Evolutionary conservation across 139 green algal species (phyloP).

Genomic region (Chlorella sp.): DNA sequence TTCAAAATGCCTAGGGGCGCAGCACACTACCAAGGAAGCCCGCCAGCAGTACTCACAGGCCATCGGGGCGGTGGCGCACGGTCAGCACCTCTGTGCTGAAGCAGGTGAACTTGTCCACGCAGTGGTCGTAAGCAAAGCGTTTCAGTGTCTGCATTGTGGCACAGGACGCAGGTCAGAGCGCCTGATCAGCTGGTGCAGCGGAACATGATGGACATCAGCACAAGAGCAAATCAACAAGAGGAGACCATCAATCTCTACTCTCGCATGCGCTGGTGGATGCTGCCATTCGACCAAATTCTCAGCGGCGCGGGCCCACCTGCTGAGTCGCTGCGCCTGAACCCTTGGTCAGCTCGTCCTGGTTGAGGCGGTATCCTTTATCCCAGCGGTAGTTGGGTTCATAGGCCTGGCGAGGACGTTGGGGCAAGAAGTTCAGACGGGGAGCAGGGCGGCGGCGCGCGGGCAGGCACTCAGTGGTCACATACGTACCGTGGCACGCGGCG

Average conservation of each 20-base stretch:
- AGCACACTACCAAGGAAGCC: too few relatives aligned
- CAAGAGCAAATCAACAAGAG: too few relatives aligned
- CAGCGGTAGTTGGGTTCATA: conserved; percentile 42
- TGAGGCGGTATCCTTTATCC: conserved; percentile 21
- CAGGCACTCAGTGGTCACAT: background rate
- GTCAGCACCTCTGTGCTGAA: background rate
- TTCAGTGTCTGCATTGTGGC: background rate
- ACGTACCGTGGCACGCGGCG: background rate
- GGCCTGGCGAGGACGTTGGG: conserved; percentile 6
- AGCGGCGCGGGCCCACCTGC: too few relatives aligned
- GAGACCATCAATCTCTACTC: too few relatives aligned
- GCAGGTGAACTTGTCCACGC: background rate
- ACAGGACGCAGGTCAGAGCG: background rate
- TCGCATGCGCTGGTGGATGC: too few relatives aligned
- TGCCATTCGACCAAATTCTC: too few relatives aligned
- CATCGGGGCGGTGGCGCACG: background rate
- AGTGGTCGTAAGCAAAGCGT: background rate
- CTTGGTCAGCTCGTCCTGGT: background rate
- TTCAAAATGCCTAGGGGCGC: too few relatives aligned
- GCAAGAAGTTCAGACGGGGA: too few relatives aligned
- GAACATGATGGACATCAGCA: too few relatives aligned
- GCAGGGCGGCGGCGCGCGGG: background rate
- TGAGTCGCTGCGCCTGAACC: too few relatives aligned
- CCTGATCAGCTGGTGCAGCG: too few relatives aligned
- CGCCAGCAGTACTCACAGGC: background rate